These are phyloP conservation scores for Sporothrix variecibatus DNA, from an alignment of 2,329 filamentous ascomycete genomes.

Conservation along the genomic window DNA sequence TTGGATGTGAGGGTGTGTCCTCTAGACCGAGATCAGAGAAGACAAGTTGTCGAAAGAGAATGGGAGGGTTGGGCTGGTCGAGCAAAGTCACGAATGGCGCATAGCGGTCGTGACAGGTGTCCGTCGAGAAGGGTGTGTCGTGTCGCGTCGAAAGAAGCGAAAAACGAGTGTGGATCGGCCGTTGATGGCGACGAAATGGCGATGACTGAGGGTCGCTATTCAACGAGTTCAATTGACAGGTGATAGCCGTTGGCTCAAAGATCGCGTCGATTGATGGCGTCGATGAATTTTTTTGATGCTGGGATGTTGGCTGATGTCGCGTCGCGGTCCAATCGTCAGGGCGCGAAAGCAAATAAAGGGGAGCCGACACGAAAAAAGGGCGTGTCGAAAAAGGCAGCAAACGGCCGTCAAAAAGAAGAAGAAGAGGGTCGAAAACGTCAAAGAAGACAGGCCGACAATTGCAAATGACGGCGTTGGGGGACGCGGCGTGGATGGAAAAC, in stretches of 20 bases:
- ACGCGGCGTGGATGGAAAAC: constrained; percentile 12
- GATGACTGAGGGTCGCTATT: not conserved
- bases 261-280: not conserved
- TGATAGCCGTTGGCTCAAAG: not conserved
- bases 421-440: not conserved
- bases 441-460: not conserved
- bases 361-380: constrained; percentile 3
- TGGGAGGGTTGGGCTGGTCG: not conserved
- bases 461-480: not conserved
- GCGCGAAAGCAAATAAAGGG: not conserved
- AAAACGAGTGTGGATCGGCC: not conserved
- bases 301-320: not conserved
- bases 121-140: not conserved
- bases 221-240: not conserved
- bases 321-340: not conserved
- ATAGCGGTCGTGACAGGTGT: constrained; percentile 16
- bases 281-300: not conserved
- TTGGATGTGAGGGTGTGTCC: not conserved
- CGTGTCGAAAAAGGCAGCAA: not conserved
- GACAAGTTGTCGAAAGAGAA: not conserved
- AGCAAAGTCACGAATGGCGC: constrained; percentile 20
- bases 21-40: not conserved
- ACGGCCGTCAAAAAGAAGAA: constrained; percentile 5
- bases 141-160: not conserved
- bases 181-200: not conserved